phyloP scores from a whole-genome alignment of 2,329 filamentous ascomycete genomes.

The Claviceps pusilla region DNA sequence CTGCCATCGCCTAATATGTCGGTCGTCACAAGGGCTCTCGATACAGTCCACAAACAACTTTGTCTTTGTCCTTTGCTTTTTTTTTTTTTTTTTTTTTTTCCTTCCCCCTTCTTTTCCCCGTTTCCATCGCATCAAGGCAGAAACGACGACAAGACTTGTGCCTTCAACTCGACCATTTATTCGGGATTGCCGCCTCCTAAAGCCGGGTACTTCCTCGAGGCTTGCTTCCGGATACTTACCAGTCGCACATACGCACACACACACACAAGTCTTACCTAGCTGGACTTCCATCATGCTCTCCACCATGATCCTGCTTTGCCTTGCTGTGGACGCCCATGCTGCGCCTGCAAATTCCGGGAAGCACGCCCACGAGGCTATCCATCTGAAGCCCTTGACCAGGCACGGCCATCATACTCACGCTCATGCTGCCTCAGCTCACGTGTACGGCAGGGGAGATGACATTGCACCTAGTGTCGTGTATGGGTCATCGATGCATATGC shows the following conservation, averaged over 20 bases:
- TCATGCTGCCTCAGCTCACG: background rate
- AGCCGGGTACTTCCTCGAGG: background rate
- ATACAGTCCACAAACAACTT: too few species aligned
- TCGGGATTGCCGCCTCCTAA: background rate
- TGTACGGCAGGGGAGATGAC: background rate
- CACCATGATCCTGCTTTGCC: slow-evolving; percentile 2
- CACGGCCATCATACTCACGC: background rate
- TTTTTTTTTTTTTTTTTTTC: background rate
- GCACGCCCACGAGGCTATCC: slow-evolving; percentile 3
- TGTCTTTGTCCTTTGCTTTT: background rate
- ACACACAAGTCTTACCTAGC: background rate
- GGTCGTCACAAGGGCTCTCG: too few species aligned
- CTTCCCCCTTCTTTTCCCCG: too few species aligned
- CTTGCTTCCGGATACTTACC: too few species aligned
- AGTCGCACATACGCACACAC: background rate
- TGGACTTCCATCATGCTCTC: slow-evolving; percentile 1
- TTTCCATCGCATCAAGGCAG: background rate
- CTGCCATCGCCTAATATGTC: background rate
- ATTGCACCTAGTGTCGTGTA: background rate
- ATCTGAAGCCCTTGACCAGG: slow-evolving; percentile 1
- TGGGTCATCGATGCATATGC: background rate
- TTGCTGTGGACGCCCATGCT: slow-evolving; percentile 3
- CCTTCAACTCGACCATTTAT: background rate
- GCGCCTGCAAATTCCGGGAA: background rate
- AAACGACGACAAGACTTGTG: background rate